Evolutionary conservation across 1,284 basidiomycete genomes (phyloP).

Genomic region (Melampsora americana): DNA sequence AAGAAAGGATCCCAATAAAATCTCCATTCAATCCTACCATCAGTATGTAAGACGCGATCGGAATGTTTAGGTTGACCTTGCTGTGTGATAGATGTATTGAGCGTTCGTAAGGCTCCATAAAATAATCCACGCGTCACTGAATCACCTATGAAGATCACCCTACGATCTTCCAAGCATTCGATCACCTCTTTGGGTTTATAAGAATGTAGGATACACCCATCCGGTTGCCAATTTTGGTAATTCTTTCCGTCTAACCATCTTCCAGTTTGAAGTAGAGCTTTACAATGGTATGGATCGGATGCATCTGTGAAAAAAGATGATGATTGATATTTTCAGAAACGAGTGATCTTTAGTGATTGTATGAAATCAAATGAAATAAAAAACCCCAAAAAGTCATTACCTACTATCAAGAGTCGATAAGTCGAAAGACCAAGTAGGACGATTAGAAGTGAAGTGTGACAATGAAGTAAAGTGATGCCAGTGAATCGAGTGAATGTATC

Average conservation of each 20-base stretch:
- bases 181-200: conserved; percentile 37
- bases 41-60: conserved; percentile 57
- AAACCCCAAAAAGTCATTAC: neutral
- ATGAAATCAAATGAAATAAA: neutral
- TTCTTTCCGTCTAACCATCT: conserved; percentile 31
- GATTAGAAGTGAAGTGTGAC: conserved; percentile 20
- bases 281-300: conserved; percentile 42
- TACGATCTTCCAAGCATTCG: conserved; percentile 50
- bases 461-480: conserved; percentile 28
- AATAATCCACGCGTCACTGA: conserved; percentile 74
- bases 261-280: conserved; percentile 40
- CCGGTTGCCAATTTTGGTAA: conserved; percentile 41
- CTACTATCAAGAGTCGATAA: conserved; percentile 33
- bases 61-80: conserved; percentile 46
- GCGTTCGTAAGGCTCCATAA: conserved; percentile 63
- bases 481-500: conserved; percentile 19
- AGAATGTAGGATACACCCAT: conserved; percentile 40
- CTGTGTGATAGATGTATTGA: conserved; percentile 54
- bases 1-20: conserved; percentile 60
- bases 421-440: conserved; percentile 26
- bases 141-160: conserved; percentile 76
- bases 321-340: neutral
- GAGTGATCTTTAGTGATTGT: no score
- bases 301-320: conserved; percentile 9
- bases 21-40: conserved; percentile 58